phyloP scores from a whole-genome alignment of 495 filamentous ascomycete genomes.

The Geoglossum glabrum region DNA sequence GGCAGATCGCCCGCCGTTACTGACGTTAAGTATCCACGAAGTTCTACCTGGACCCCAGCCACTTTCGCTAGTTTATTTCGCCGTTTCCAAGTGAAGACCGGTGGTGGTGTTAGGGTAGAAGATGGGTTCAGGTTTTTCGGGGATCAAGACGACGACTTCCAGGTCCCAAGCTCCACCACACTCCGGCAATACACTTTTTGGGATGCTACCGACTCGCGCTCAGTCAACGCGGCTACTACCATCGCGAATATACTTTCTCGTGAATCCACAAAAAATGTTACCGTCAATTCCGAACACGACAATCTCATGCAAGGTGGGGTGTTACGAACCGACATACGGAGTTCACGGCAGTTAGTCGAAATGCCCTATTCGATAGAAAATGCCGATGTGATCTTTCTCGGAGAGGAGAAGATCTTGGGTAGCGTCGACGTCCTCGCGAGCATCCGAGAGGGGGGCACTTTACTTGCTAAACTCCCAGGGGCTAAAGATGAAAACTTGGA shows the following conservation, averaged over 20 bases:
- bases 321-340: constrained; percentile 67
- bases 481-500: constrained; percentile 77
- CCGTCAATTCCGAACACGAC: constrained; percentile 53
- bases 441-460: constrained; percentile 45
- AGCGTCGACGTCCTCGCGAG: constrained; percentile 51
- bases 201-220: constrained; percentile 62
- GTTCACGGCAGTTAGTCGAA: constrained; percentile 61
- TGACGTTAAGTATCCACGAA: constrained; percentile 78
- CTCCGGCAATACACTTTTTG: constrained; percentile 82
- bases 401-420: constrained; percentile 55
- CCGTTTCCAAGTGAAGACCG: constrained; percentile 33
- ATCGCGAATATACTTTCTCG: constrained; percentile 53
- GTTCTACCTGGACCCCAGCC: constrained; percentile 62
- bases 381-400: constrained; percentile 62
- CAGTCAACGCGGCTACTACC: constrained; percentile 38
- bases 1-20: constrained; percentile 42
- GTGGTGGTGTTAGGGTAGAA: constrained; percentile 27
- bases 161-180: constrained; percentile 25
- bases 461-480: constrained; percentile 56
- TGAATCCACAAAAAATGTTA: constrained; percentile 59
- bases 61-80: constrained; percentile 46
- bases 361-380: constrained; percentile 59
- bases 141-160: constrained; percentile 19
- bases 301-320: constrained; percentile 76
- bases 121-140: constrained; percentile 18